phyloP scores from a whole-genome alignment of 495 filamentous ascomycete species.

The Xylaria scruposa region DNA sequence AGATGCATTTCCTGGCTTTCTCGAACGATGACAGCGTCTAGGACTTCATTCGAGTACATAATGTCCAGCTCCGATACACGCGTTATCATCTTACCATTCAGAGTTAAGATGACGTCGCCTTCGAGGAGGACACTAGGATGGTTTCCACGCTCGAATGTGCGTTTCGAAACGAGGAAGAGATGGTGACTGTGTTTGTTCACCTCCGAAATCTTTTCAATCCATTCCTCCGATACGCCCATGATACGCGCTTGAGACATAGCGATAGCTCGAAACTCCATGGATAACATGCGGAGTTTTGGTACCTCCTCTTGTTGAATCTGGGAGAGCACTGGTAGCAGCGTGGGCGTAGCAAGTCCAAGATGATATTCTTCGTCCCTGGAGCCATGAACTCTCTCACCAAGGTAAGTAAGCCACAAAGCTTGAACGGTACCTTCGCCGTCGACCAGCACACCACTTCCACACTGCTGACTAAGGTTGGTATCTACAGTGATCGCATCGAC shows the following conservation, averaged over 20 bases:
- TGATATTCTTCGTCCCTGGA: constrained; percentile 97
- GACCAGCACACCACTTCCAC: constrained; percentile 92
- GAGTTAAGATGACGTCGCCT: constrained; percentile 88
- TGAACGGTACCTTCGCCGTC: constrained; percentile 90
- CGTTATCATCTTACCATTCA: constrained; percentile 92
- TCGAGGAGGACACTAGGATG: constrained; percentile 80
- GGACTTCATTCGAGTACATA: constrained; percentile 88
- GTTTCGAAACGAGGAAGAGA: constrained; percentile 97
- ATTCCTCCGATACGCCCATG: constrained; percentile 95
- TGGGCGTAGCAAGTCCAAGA: constrained; percentile 88
- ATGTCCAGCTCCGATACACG: constrained; percentile 90
- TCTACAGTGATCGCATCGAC: constrained; percentile 98
- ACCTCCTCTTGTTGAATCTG: constrained; percentile 80
- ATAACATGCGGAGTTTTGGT: constrained; percentile 86
- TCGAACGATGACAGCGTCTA: constrained; percentile 88
- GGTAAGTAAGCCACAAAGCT: constrained; percentile 94
- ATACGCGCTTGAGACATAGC: constrained; percentile 98
- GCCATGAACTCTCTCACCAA: constrained; percentile 83
- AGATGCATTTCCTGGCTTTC: constrained; percentile 79
- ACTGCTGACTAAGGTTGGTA: constrained; percentile 86
- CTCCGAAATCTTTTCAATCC: constrained; percentile 86
- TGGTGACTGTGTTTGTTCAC: constrained; percentile 92
- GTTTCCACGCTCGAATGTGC: constrained; percentile 64
- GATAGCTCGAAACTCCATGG: constrained; percentile 91
- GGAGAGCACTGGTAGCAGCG: constrained; percentile 80